Conservation (phyloP, 768 basidiomycete species). For the Boletus subparvulus region DNA sequence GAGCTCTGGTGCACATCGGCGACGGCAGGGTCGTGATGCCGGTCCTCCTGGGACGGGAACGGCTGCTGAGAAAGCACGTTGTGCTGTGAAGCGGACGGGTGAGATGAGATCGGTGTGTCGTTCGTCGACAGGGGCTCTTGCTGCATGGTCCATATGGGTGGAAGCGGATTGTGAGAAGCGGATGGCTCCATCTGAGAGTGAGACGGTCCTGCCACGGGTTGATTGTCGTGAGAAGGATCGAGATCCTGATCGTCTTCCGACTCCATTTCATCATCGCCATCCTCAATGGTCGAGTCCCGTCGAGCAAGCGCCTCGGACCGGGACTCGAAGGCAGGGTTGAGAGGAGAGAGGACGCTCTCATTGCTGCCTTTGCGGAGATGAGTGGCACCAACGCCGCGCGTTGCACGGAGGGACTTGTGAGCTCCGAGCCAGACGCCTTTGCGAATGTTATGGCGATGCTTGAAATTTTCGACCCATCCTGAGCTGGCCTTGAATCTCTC, state of each 20-base stretch:
- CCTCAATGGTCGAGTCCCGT: constrained; percentile 30
- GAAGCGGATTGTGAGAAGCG: constrained; percentile 31
- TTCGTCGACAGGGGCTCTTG: constrained; percentile 29
- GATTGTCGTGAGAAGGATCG: constrained; percentile 26
- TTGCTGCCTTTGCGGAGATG: constrained; percentile 39
- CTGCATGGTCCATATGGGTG: constrained; percentile 35
- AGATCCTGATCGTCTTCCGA: constrained; percentile 36
- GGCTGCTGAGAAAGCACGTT: constrained; percentile 30
- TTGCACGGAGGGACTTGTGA: constrained; percentile 35
- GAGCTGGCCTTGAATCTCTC: constrained; percentile 89
- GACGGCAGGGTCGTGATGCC: constrained; percentile 27
- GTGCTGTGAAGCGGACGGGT: constrained; percentile 28
- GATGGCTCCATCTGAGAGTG: constrained; percentile 28
- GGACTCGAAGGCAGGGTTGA: constrained; percentile 40
- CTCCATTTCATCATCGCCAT: constrained; percentile 37
- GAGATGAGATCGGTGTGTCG: constrained; percentile 33
- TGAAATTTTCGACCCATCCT: constrained; percentile 93
- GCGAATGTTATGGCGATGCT: constrained; percentile 74
- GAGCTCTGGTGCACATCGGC: constrained; percentile 28
- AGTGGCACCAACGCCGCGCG: constrained; percentile 31
- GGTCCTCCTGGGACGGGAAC: constrained; percentile 28
- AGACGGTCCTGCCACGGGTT: constrained; percentile 29
- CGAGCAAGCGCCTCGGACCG: constrained; percentile 30
- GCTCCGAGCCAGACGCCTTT: constrained; percentile 57
- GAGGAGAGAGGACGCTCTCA: constrained; percentile 37